Conservation (phyloP, 192 early-diverging fungal genomes). For the Coemansia brasiliensis region DNA sequence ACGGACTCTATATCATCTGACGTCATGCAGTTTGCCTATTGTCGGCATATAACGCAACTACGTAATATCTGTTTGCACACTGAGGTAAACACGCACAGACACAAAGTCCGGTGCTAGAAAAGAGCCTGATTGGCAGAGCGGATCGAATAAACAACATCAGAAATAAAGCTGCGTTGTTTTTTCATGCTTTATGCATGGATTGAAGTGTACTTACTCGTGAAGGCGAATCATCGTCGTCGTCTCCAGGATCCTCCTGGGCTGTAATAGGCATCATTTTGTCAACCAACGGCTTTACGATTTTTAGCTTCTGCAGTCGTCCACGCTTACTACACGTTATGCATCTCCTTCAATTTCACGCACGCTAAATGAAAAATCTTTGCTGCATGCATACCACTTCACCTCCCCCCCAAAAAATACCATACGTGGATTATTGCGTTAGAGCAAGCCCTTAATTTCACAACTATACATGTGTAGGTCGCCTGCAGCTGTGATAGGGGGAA, state of each 20-base stretch:
- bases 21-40: not conserved
- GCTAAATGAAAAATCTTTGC: not conserved
- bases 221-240: constrained; percentile 81
- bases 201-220: constrained; percentile 53
- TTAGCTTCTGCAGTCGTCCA: constrained; percentile 79
- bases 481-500: not conserved
- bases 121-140: not conserved
- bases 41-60: too few relatives aligned
- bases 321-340: constrained; percentile 61
- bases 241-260: constrained; percentile 74
- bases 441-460: not conserved
- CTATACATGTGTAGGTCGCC: not conserved
- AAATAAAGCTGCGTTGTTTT: too few relatives aligned
- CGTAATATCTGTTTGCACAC: not conserved
- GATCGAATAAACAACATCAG: not conserved
- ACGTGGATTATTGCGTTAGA: too few relatives aligned
- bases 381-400: not conserved
- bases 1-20: constrained; percentile 6
- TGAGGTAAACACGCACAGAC: constrained; percentile 3
- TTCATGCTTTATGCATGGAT: too few relatives aligned
- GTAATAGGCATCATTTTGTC: constrained; percentile 80
- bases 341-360: constrained; percentile 9
- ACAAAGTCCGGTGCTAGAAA: constrained; percentile 1
- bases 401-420: not conserved
- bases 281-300: constrained; percentile 78